Evolutionary conservation across 169 alveolate species (phyloP).

Genomic region (Cyclospora cayetanensis): DNA sequence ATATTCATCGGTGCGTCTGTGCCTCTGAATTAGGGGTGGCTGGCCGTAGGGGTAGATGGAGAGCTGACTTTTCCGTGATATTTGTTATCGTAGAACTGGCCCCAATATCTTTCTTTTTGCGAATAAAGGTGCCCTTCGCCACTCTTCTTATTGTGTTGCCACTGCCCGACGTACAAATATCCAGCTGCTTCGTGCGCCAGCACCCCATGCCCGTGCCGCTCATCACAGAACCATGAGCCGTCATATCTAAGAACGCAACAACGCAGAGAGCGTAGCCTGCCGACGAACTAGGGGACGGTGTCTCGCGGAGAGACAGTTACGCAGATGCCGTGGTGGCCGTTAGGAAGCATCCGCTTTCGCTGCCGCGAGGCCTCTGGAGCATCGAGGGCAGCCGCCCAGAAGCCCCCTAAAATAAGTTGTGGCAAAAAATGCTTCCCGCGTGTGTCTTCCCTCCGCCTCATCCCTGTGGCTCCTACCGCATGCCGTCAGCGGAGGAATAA

Average conservation of each 20-base stretch:
- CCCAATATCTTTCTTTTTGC: slow-evolving; percentile 68
- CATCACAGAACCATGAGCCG: slow-evolving; percentile 72
- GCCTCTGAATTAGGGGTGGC: no score
- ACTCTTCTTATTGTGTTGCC: slow-evolving; percentile 66
- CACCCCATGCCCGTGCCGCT: slow-evolving; percentile 73
- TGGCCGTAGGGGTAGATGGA: background rate
- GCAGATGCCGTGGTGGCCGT: no score
- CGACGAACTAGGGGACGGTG: no score
- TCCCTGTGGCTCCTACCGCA: slow-evolving; percentile 49
- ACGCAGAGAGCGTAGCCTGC: background rate
- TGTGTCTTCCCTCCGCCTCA: no score
- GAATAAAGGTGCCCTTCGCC: slow-evolving; percentile 72
- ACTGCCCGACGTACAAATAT: slow-evolving; percentile 72
- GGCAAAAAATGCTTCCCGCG: no score
- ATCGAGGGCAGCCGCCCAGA: no score
- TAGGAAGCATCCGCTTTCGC: no score
- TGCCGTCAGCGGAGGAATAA: slow-evolving; percentile 59
- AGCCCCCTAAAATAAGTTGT: no score
- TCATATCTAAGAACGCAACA: slow-evolving; percentile 46
- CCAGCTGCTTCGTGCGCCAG: slow-evolving; percentile 49
- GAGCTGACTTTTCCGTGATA: slow-evolving; percentile 67
- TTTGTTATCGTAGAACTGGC: slow-evolving; percentile 65
- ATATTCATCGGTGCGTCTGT: no score
- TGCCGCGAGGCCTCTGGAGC: no score
- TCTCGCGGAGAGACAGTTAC: no score